These are phyloP conservation scores for Colletotrichum neosansevieriae DNA, from an alignment of 2,329 filamentous ascomycete genomes.

Conservation along the genomic window DNA sequence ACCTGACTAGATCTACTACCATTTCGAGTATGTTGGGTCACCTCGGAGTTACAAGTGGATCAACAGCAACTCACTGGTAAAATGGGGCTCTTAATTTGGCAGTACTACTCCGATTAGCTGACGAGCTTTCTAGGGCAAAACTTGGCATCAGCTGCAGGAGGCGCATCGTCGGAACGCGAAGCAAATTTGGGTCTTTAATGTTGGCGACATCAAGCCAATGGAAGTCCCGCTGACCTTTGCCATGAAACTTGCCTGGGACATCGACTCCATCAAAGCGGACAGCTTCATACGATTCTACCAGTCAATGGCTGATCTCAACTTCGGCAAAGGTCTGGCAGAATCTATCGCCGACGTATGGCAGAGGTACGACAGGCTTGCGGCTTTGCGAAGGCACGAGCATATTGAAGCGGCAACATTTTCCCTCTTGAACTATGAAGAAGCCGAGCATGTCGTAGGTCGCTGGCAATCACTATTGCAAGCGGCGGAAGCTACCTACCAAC, in stretches of 20 bases:
- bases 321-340: slow-evolving; percentile 58
- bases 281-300: slow-evolving; percentile 46
- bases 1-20: slow-evolving; percentile 57
- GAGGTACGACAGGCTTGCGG: slow-evolving; percentile 61
- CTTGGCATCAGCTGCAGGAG: slow-evolving; percentile 65
- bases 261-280: slow-evolving; percentile 58
- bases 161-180: slow-evolving; percentile 62
- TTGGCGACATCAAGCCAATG: slow-evolving; percentile 71
- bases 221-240: slow-evolving; percentile 68
- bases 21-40: slow-evolving; percentile 73
- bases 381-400: slow-evolving; percentile 70
- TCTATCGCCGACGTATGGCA: slow-evolving; percentile 63
- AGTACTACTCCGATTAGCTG: too few relatives aligned
- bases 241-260: slow-evolving; percentile 69
- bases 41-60: slow-evolving; percentile 72
- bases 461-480: slow-evolving; percentile 53
- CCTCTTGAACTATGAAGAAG: slow-evolving; percentile 70
- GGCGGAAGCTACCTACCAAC: slow-evolving; percentile 46
- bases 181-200: slow-evolving; percentile 72
- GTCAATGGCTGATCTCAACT: slow-evolving; percentile 45
- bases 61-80: slow-evolving; percentile 69
- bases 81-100: background rate
- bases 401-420: slow-evolving; percentile 68
- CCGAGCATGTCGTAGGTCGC: slow-evolving; percentile 62
- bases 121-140: slow-evolving; percentile 47